These are phyloP conservation scores for Melanogaster broomeanus DNA, from an alignment of 768 basidiomycete species.

Conservation along the genomic window DNA sequence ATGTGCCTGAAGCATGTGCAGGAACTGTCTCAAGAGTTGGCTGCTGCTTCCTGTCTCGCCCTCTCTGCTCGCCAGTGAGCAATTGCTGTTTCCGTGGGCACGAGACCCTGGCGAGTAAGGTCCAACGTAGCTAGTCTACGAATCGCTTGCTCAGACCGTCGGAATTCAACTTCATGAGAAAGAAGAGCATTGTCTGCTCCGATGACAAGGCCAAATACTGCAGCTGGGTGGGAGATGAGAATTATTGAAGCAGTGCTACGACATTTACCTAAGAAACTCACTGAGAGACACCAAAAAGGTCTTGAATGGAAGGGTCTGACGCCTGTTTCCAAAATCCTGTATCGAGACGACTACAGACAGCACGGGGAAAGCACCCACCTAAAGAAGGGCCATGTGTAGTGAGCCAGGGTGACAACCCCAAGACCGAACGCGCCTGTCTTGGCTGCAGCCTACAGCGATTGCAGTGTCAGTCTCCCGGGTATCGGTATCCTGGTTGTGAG, in stretches of 20 bases:
- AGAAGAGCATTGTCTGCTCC: conserved; percentile 77
- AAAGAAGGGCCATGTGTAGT: conserved; percentile 74
- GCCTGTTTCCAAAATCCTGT: conserved; percentile 41
- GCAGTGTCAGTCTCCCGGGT: not conserved
- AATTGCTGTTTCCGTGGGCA: conserved; percentile 84
- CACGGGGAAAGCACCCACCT: conserved; percentile 44
- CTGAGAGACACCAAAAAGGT: conserved; percentile 74
- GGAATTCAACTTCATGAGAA: conserved; percentile 64
- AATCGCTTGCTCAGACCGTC: conserved; percentile 66
- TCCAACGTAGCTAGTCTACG: conserved; percentile 76
- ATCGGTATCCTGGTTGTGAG: not conserved
- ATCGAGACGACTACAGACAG: not conserved
- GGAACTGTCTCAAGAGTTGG: not conserved
- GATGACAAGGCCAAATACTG: conserved; percentile 68
- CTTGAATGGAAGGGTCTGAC: conserved; percentile 82
- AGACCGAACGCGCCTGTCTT: conserved; percentile 54
- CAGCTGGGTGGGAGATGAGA: conserved; percentile 40
- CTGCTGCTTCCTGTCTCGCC: conserved; percentile 17
- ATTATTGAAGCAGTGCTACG: not conserved
- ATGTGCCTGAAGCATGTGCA: not conserved
- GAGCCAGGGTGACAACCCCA: conserved; percentile 61
- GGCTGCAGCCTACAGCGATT: conserved; percentile 48
- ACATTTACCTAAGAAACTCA: conserved; percentile 36
- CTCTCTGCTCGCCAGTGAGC: conserved; percentile 69
- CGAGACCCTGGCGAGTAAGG: conserved; percentile 69